A percentile compares a stretch with the other conserved stretches of the same genome.
Evolutionary conservation across 768 basidiomycete genomes (phyloP).

Genomic region (Naganishia vaughanmartiniae): DNA sequence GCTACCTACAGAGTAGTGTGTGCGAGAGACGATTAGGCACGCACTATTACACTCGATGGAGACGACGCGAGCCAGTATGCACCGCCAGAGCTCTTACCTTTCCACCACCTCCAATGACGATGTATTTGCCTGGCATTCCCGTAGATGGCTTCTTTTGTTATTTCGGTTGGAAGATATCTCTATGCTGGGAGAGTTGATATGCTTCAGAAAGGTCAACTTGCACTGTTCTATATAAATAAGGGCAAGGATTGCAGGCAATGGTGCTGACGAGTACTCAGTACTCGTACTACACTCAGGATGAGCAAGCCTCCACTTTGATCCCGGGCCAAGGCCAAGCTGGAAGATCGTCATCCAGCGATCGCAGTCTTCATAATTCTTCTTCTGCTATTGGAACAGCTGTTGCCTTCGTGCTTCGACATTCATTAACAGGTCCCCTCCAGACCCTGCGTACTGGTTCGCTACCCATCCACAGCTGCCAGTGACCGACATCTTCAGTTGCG

Average conservation of each 20-base stretch:
- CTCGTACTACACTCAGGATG: no score
- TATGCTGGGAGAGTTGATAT: no score
- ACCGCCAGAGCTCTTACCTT: slow-evolving; percentile 30
- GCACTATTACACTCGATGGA: neutral
- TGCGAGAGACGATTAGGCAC: neutral
- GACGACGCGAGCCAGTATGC: neutral
- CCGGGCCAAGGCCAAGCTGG: neutral
- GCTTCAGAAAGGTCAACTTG: no score
- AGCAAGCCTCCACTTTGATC: slow-evolving; percentile 6
- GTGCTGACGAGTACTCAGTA: no score
- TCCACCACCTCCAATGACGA: slow-evolving; percentile 49
- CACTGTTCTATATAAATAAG: no score
- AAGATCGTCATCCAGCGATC: neutral
- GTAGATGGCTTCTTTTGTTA: neutral
- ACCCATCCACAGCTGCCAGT: no score
- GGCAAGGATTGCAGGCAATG: no score
- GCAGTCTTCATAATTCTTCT: neutral
- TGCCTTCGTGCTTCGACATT: neutral
- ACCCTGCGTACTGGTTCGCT: no score
- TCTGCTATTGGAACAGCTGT: neutral
- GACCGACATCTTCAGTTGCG: no score
- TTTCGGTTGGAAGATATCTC: neutral
- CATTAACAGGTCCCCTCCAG: no score
- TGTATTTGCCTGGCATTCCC: slow-evolving; percentile 32
- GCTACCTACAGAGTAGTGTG: slow-evolving; percentile 52